Evolutionary conservation across 2,329 filamentous ascomycete species (phyloP), one percentile per base, ranked within the genome.

Genomic region (Leptographium lundbergii): DNA sequence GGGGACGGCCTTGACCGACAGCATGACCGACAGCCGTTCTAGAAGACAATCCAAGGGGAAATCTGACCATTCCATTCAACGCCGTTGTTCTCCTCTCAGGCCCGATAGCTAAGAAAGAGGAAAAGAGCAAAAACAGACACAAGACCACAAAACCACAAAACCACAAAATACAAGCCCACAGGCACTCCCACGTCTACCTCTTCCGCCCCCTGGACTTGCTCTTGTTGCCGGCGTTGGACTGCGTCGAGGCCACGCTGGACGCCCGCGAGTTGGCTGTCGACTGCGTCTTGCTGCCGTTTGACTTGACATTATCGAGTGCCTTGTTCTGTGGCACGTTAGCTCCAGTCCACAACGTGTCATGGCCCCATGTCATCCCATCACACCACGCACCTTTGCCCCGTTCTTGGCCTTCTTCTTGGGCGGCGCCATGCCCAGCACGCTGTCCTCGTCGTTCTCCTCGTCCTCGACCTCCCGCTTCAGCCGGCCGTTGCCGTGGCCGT

Each of bases 321-420:
- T 97, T 97, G 73, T 96, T 96, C 91, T 97, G 69, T 64, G 34
- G 1, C 14, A 5, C 1, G 45, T 59, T 42, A 59, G 58, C 17
- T 10, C 14, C 10, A 22, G 5, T 14, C n/a, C 25, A 3, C 29
- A 32, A 5, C 29, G 4, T 17, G 3, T 25, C n/a, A 13, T 10
- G n/a, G n/a, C 4, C 25, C 13, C 47, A 24, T 14, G 10, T 36
- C 34, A 36, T 36, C 2, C 13, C 19, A 24, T 9, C 27, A 4
- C 51, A 4, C 51, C 6, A 13, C 84, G 70, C 78, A 94, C 90
- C 82, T 95, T 95, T 57, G 86, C 86, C 66, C 36, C 36, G 36
- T 88, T 89, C 80, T 95, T 95, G 19, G 85, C 80, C 82, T 95
- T 96, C 81, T 97, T 97, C 81, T 95, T 96, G 1, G 86, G 85